Percentiles rank a stretch among this genome's conserved stretches.
Conservation (phyloP, 345 rosid genomes). For the Gynandropsis gynandra region DNA sequence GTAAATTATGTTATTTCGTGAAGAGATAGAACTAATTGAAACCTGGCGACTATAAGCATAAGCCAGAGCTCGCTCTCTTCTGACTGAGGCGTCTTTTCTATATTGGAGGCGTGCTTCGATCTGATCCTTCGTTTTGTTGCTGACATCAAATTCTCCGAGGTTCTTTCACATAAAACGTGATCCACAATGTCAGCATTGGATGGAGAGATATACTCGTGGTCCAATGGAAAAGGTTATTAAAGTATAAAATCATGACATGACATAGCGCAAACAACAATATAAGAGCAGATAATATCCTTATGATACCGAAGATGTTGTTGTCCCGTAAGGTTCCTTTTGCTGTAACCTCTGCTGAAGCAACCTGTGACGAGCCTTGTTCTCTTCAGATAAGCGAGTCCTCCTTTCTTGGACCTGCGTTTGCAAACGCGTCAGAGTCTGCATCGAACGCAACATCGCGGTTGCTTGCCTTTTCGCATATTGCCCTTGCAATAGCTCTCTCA, state of each 20-base stretch:
- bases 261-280: no score
- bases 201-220: not conserved
- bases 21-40: no score
- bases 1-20: no score
- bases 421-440: conserved; percentile 79
- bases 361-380: conserved; percentile 65
- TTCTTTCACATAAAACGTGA: conserved; percentile 4
- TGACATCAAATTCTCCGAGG: conserved; percentile 55
- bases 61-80: conserved; percentile 90
- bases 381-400: conserved; percentile 65
- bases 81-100: conserved; percentile 71
- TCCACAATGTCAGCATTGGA: conserved; percentile 7
- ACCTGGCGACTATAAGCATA: conserved; percentile 93
- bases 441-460: conserved; percentile 55
- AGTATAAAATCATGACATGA: conserved; percentile 52
- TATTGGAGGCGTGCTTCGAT: conserved; percentile 37
- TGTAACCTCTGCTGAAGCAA: conserved; percentile 50
- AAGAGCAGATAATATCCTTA: no score
- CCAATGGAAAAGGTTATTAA: conserved; percentile 19
- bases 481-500: conserved; percentile 61
- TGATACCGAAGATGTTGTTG: no score
- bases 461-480: conserved; percentile 73
- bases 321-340: conserved; percentile 19
- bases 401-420: conserved; percentile 69
- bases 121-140: conserved; percentile 62